Evolutionary conservation across 2,329 filamentous ascomycete species (phyloP).

Genomic region (Sporothrix pseudoabietina): DNA sequence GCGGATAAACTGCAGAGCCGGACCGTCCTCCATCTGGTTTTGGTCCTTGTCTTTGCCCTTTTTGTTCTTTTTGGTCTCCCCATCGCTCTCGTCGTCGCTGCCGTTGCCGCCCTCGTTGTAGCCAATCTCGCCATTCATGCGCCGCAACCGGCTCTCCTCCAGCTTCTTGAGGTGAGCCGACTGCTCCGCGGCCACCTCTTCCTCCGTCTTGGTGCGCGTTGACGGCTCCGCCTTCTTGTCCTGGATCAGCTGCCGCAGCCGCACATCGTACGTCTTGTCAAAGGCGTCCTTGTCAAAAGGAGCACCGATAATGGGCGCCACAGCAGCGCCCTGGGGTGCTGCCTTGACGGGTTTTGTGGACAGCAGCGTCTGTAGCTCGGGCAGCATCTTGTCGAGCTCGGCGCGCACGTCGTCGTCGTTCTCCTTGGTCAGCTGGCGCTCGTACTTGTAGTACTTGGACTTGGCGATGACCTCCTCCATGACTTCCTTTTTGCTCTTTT

Average conservation of each 20-base stretch:
- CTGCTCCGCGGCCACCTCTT: conserved; percentile 79
- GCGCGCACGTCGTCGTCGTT: conserved; percentile 86
- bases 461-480: conserved; percentile 98
- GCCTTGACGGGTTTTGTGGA: conserved; percentile 43
- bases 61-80: conserved; percentile 52
- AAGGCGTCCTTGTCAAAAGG: conserved; percentile 66
- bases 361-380: conserved; percentile 73
- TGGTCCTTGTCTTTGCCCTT: conserved; percentile 49
- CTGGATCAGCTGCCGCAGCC: conserved; percentile 77
- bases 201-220: conserved; percentile 86
- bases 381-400: conserved; percentile 81
- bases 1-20: conserved; percentile 34
- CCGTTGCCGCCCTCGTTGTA: conserved; percentile 62
- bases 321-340: conserved; percentile 33
- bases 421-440: conserved; percentile 88
- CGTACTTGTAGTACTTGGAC: conserved; percentile 92
- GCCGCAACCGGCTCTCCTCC: conserved; percentile 76
- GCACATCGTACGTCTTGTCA: conserved; percentile 84
- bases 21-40: conserved; percentile 35
- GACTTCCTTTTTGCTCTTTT: conserved; percentile 94
- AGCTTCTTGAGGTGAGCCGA: conserved; percentile 75
- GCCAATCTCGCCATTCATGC: conserved; percentile 84
- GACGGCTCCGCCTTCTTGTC: conserved; percentile 85
- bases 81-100: conserved; percentile 49
- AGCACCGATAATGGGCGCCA: conserved; percentile 31